Base-by-base conservation (phyloP, 768 basidiomycete species). In the Boletus vinaceobasis region DNA sequence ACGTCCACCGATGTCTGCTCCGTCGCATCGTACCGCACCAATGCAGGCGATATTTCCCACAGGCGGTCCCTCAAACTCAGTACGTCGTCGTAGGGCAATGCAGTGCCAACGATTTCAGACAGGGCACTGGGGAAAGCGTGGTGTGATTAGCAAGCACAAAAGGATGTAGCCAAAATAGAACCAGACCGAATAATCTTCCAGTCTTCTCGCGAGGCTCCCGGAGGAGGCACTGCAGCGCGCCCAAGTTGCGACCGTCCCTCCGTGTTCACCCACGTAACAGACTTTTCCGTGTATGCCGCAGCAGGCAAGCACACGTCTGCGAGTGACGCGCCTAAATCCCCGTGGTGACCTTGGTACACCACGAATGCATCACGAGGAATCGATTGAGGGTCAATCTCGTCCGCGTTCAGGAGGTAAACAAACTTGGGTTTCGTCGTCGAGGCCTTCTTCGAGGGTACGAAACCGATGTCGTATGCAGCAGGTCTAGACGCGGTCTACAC, bases 301-400 rank as follows among this genome's bases (percentile, higher is more conserved):
- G 82, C 92, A 15, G 97, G 97, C 17, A 98, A 76, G 70, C 90
- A 92, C 55, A 98, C 93, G 67, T 99, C 97, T n/a, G 97, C 97
- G 23, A 94, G 85, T 64, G 93, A 91, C 3, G 97, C 97, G 35
- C 97, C 96, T 51, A 92, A 77, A 70, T 99, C 97, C 63, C 97
- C 97, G 67, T 99, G 97, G 71, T 98, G 95, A 35, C 97, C 97
- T 66, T 98, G 97, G 72, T 99, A 99, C 14, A 99, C 96, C 43
- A 98, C 95, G 65, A 98, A 98, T 4, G 96, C 93, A 63, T 93
- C 83, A 53, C 82, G 76, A 31, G 97, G 95, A 55, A 99, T 95
- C 4, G 88, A 83, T 47, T 84, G 81, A 38, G 93, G 88, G 69
- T 94, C 85, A 50, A 98, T 73, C 65, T 98, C 95, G 65, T 99